Conservation (phyloP, 306 rosid species). For the Cucurbita moschata region DNA sequence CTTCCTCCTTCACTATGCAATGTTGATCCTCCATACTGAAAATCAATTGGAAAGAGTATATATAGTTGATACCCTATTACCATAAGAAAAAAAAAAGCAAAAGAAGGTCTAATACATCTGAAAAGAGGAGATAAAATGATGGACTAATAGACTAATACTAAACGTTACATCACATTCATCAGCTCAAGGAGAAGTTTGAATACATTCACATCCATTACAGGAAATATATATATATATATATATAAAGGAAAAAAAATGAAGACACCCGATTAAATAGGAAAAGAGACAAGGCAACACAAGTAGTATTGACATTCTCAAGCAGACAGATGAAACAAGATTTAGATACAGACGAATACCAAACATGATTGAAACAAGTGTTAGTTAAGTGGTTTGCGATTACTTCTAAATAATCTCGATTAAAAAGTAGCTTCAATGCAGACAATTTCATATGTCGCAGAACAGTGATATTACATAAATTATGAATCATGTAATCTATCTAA, state of each 20-base stretch:
- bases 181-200: not conserved
- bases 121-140: not conserved
- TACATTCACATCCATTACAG: not conserved
- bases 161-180: not conserved
- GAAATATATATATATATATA: not conserved
- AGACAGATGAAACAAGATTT: not conserved
- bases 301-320: not conserved
- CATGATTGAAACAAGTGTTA: not conserved
- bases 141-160: not conserved
- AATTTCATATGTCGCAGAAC: not conserved
- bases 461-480: not conserved
- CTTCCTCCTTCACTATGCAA: constrained; percentile 22
- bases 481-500: not conserved
- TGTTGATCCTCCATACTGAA: constrained; percentile 56
- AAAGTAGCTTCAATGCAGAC: not conserved
- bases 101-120: not conserved
- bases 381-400: not conserved
- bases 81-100: not conserved
- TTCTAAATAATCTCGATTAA: not conserved
- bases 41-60: not conserved
- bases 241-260: not conserved
- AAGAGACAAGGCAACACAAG: not conserved
- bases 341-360: not conserved
- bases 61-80: not conserved
- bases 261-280: not conserved